A percentile compares a stretch with the other conserved stretches of the same genome.
Conservation (phyloP, 2,329 filamentous ascomycete species). For the Pyrenochaeta sp. region DNA sequence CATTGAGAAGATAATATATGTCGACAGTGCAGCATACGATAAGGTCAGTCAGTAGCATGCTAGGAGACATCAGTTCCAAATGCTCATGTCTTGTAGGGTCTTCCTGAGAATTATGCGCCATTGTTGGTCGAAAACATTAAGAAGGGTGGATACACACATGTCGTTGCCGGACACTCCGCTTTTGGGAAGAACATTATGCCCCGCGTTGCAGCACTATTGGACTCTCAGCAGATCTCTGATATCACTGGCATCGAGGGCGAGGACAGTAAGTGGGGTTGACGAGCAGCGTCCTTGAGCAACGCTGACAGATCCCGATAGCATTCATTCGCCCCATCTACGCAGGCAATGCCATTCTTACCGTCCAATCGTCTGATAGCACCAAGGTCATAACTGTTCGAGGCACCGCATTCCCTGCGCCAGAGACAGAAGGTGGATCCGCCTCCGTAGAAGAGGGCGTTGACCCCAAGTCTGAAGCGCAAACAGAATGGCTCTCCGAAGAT, state of each 20-base stretch:
- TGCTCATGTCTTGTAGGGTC: constrained; percentile 61
- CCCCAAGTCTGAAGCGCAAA: constrained; percentile 75
- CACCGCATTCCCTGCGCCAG: constrained; percentile 84
- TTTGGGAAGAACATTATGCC: constrained; percentile 97
- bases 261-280: constrained; percentile 68
- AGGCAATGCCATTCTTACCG: constrained; percentile 95
- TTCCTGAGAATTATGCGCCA: constrained; percentile 94
- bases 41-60: constrained; percentile 72
- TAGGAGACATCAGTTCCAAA: background rate
- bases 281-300: no score
- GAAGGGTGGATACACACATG: constrained; percentile 91
- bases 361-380: constrained; percentile 84
- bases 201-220: constrained; percentile 87
- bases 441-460: constrained; percentile 83
- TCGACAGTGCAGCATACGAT: constrained; percentile 91
- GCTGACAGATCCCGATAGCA: constrained; percentile 53
- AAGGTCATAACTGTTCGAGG: constrained; percentile 94
- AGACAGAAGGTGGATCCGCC: constrained; percentile 76
- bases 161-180: constrained; percentile 88
- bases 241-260: constrained; percentile 86
- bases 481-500: constrained; percentile 94
- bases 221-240: constrained; percentile 93
- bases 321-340: constrained; percentile 98
- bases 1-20: constrained; percentile 87
- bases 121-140: constrained; percentile 96